Percentiles rank a stretch among this genome's conserved stretches.
phyloP scores from a whole-genome alignment of 345 rosid genomes.

The Conringia planisiliqua region DNA sequence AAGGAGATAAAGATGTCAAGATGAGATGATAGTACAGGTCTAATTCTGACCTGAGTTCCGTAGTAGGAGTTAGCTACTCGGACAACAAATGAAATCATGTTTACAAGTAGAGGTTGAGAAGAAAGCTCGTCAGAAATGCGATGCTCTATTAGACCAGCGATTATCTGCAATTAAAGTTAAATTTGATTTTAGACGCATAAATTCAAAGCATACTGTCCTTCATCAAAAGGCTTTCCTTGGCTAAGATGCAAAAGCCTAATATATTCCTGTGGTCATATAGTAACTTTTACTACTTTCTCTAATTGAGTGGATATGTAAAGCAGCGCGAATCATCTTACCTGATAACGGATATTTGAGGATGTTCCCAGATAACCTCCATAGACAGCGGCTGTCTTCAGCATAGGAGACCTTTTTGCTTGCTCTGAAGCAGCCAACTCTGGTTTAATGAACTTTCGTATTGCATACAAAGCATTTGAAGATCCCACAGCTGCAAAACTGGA shows the following conservation, averaged over 20 bases:
- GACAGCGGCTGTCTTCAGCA: conserved; percentile 71
- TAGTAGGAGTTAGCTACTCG: conserved; percentile 84
- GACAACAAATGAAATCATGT: conserved; percentile 72
- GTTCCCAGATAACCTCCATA: conserved; percentile 78
- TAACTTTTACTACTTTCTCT: neutral
- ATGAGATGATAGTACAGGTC: conserved; percentile 6
- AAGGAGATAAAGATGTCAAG: neutral
- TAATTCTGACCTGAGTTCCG: conserved; percentile 84
- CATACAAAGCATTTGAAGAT: conserved; percentile 62
- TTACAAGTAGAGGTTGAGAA: conserved; percentile 75
- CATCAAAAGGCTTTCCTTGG: conserved; percentile 6
- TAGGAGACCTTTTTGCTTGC: conserved; percentile 69
- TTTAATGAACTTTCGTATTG: conserved; percentile 48
- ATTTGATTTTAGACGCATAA: conserved; percentile 8
- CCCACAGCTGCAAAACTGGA: conserved; percentile 86
- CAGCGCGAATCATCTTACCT: conserved; percentile 43
- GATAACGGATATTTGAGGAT: conserved; percentile 91
- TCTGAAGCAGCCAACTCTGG: conserved; percentile 47
- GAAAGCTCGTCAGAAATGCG: conserved; percentile 71
- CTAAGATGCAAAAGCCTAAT: conserved; percentile 4
- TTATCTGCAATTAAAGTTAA: conserved; percentile 53
- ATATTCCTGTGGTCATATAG: neutral
- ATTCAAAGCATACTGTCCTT: neutral
- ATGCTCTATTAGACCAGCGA: conserved; percentile 90
- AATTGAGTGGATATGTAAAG: neutral